Percentiles rank a stretch among this genome's conserved stretches.
Conservation (phyloP, 2,329 filamentous ascomycete species). For the Ophiostoma australiae region DNA sequence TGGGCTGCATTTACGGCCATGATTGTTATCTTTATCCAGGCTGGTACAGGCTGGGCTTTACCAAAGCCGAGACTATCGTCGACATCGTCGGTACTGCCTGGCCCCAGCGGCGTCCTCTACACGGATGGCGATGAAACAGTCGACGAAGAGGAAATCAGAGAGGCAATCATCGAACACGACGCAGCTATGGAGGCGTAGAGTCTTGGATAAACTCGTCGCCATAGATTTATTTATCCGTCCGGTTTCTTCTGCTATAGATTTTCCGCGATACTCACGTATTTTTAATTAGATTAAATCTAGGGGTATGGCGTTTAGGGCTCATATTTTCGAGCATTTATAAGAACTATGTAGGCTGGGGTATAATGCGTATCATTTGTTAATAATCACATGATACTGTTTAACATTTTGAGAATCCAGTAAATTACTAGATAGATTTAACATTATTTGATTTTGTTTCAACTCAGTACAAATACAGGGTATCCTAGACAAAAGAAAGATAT, state of each 20-base stretch:
- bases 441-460: not conserved
- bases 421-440: not conserved
- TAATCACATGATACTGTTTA: no score
- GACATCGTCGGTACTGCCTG: not conserved
- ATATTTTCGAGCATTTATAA: not conserved
- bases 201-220: not conserved
- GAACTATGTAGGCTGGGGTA: no score
- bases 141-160: slow-evolving; percentile 34
- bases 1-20: slow-evolving; percentile 43
- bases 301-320: not conserved
- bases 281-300: not conserved
- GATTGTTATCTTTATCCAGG: slow-evolving; percentile 45
- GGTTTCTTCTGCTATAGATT: not conserved
- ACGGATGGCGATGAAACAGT: slow-evolving; percentile 39
- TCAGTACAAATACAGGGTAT: not conserved
- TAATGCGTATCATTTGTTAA: no score
- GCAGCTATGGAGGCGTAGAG: slow-evolving; percentile 33
- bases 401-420: no score
- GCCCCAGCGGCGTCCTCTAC: slow-evolving; percentile 33
- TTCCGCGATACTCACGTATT: not conserved
- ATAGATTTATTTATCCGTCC: not conserved
- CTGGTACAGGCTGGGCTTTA: slow-evolving; percentile 48
- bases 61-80: slow-evolving; percentile 29
- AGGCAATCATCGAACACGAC: slow-evolving; percentile 34
- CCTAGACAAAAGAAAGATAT: not conserved